Evolutionary conservation across 495 filamentous ascomycete species (phyloP).

Genomic region (Penicillium desertorum): DNA sequence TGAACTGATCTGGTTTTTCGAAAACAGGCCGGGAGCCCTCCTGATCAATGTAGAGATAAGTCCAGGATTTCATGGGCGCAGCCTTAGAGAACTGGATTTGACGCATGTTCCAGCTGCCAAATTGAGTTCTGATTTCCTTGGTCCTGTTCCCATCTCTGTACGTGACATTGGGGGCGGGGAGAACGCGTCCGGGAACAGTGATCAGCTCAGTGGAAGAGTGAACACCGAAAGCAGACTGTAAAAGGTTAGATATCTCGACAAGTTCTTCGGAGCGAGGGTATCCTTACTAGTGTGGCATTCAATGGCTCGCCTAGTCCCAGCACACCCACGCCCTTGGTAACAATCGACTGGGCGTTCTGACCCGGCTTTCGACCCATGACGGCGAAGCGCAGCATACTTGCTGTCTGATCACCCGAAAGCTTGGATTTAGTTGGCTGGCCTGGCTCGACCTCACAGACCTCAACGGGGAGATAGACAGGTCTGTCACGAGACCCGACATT

Average conservation of each 20-base stretch:
- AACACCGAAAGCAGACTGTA: constrained; percentile 55
- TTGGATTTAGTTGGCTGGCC: constrained; percentile 63
- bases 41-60: constrained; percentile 28
- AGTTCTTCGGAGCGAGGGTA: background rate
- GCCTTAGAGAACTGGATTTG: constrained; percentile 43
- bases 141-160: constrained; percentile 44
- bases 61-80: constrained; percentile 40
- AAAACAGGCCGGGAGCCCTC: constrained; percentile 7
- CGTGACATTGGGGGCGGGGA: constrained; percentile 52
- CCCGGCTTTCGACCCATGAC: constrained; percentile 55
- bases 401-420: constrained; percentile 56
- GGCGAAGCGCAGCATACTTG: constrained; percentile 67
- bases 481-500: constrained; percentile 62
- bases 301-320: constrained; percentile 43
- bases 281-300: constrained; percentile 32
- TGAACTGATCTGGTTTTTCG: constrained; percentile 11
- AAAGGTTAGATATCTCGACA: background rate
- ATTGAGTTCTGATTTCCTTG: constrained; percentile 25
- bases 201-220: constrained; percentile 54
- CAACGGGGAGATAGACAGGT: constrained; percentile 66
- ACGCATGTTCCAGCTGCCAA: constrained; percentile 59
- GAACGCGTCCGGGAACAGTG: constrained; percentile 63
- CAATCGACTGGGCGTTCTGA: constrained; percentile 66
- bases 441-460: constrained; percentile 61
- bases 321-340: constrained; percentile 50